phyloP scores from a whole-genome alignment of 2,329 filamentous ascomycete species.

The Penicillium sp. region DNA sequence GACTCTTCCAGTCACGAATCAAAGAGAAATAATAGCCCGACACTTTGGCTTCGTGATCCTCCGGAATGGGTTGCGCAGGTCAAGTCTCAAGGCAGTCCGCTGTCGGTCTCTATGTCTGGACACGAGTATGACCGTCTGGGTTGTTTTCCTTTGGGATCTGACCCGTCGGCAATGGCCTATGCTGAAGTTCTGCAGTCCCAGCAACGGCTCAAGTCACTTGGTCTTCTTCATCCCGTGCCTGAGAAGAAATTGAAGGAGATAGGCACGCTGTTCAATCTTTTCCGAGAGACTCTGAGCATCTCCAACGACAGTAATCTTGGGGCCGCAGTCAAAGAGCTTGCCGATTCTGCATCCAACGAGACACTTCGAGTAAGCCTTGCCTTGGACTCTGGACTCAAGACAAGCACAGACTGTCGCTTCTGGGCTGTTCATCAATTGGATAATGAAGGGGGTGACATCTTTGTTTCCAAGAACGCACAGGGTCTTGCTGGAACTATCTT shows the following conservation, averaged over 20 bases:
- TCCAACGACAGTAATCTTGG: slow-evolving; percentile 21
- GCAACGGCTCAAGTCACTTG: slow-evolving; percentile 38
- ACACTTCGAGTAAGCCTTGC: slow-evolving; percentile 32
- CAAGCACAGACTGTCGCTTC: slow-evolving; percentile 34
- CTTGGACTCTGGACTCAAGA: slow-evolving; percentile 40
- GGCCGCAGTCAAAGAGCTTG: slow-evolving; percentile 29
- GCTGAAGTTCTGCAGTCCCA: slow-evolving; percentile 44
- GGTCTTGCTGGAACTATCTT: slow-evolving; percentile 41
- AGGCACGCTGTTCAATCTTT: slow-evolving; percentile 28
- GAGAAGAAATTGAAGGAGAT: slow-evolving; percentile 33
- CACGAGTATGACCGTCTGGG: slow-evolving; percentile 39
- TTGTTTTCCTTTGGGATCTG: slow-evolving; percentile 46
- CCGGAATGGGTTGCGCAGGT: slow-evolving; percentile 31
- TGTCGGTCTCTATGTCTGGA: slow-evolving; percentile 37
- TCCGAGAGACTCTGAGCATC: slow-evolving; percentile 25
- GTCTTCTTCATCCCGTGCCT: slow-evolving; percentile 39
- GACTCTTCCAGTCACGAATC: slow-evolving; percentile 19
- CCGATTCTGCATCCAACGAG: slow-evolving; percentile 25
- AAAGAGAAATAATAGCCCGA: slow-evolving; percentile 5
- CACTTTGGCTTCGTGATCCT: slow-evolving; percentile 23
- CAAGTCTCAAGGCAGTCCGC: slow-evolving; percentile 31
- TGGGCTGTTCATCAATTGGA: slow-evolving; percentile 40
- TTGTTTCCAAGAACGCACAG: slow-evolving; percentile 42
- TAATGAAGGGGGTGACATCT: slow-evolving; percentile 35
- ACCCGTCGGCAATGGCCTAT: slow-evolving; percentile 40